Percentiles rank a stretch among this genome's conserved stretches.
phyloP scores from a whole-genome alignment of 2,329 filamentous ascomycete genomes.

The Knoxdaviesia capensis region DNA sequence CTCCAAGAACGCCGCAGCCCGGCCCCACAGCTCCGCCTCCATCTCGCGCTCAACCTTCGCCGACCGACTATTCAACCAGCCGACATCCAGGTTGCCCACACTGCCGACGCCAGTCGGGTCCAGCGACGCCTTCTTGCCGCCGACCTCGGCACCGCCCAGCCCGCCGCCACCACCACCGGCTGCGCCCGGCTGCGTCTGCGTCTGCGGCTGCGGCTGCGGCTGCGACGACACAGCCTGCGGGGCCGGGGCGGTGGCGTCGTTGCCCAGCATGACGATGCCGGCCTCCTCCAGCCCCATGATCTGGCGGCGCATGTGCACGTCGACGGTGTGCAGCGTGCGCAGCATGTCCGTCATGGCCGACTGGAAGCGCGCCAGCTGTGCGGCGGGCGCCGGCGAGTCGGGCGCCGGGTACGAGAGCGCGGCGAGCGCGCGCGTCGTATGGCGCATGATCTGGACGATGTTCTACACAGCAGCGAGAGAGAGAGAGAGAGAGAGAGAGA shows the following conservation, averaged over 20 bases:
- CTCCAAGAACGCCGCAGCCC: constrained; percentile 17
- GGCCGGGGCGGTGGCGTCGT: constrained; percentile 8
- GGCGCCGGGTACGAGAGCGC: constrained; percentile 17
- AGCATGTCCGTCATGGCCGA: constrained; percentile 47
- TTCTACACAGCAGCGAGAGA: constrained; percentile 4
- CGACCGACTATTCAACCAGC: constrained; percentile 74
- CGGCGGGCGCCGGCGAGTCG: constrained; percentile 15
- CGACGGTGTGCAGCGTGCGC: constrained; percentile 49
- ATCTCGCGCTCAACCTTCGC: constrained; percentile 66
- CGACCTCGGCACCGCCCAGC: no score
- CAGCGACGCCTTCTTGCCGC: constrained; percentile 16
- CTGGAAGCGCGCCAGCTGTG: constrained; percentile 32
- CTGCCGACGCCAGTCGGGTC: constrained; percentile 34
- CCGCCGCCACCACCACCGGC: no score
- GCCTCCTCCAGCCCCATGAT: constrained; percentile 60
- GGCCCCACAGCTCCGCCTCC: constrained; percentile 58
- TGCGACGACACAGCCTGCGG: constrained; percentile 6
- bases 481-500: neutral
- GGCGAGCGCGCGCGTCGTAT: constrained; percentile 26
- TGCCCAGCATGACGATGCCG: constrained; percentile 40
- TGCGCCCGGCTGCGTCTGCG: neutral
- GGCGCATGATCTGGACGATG: constrained; percentile 17
- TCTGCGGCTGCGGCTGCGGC: constrained; percentile 3
- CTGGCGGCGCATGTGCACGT: constrained; percentile 54
- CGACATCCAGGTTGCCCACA: constrained; percentile 53